Conservation (phyloP, 2,329 filamentous ascomycete genomes). For the Talaromyces amestolkiae region DNA sequence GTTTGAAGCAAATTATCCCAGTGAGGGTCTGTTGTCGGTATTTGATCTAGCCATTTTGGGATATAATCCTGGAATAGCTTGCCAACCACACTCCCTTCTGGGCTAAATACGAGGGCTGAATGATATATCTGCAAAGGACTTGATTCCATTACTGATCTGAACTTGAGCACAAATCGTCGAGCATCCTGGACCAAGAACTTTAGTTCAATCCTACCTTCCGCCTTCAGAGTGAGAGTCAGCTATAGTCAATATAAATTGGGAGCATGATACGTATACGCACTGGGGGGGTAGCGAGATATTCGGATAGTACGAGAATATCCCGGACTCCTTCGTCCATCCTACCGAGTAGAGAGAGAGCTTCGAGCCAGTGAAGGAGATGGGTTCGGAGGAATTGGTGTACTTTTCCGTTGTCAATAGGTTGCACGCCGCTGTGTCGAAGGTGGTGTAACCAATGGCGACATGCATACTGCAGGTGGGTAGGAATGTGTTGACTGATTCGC, state of each 20-base stretch:
- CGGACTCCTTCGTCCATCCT: conserved; percentile 14
- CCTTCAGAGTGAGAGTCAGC: background rate
- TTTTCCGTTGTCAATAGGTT: conserved; percentile 8
- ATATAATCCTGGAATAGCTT: background rate
- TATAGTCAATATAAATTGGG: background rate
- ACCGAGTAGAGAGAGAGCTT: conserved; percentile 23
- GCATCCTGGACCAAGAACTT: background rate
- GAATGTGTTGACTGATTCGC: conserved; percentile 12
- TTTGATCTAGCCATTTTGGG: background rate
- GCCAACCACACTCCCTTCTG: background rate
- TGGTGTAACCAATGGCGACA: conserved; percentile 26
- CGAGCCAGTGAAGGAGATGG: conserved; percentile 26
- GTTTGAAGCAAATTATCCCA: conserved; percentile 3
- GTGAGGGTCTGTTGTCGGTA: background rate
- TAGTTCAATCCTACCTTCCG: background rate
- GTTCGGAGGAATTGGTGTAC: conserved; percentile 20
- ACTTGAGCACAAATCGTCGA: background rate
- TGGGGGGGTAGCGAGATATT: background rate
- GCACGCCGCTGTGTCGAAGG: conserved; percentile 13
- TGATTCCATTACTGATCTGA: background rate
- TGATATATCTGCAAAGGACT: conserved; percentile 1
- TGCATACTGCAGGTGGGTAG: conserved; percentile 23
- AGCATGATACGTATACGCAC: background rate
- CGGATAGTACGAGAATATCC: background rate
- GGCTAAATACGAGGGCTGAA: conserved; percentile 6